Evolutionary conservation across 2,329 filamentous ascomycete genomes (phyloP), one percentile per base, ranked within the genome.

Genomic region (Colletotrichum spaethianum): DNA sequence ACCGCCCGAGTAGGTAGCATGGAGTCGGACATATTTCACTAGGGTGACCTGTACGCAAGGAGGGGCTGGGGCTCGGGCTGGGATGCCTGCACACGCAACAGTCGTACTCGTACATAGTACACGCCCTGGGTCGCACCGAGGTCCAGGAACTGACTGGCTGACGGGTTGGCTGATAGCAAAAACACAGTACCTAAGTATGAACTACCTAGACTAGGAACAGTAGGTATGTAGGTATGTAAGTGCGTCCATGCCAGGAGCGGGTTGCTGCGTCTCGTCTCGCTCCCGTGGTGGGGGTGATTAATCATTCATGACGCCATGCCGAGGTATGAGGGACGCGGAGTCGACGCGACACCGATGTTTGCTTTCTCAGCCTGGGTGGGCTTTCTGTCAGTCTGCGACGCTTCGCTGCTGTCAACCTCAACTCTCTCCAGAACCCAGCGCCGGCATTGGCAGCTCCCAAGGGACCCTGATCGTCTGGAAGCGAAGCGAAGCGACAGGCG

Each of bases 301-400:
- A 40, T 59, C 44, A 44, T 28, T 5, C 36, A 59, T 72, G 69
- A 72, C 69, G 69, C 59, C 59, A 72, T 72, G 69, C 64, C 69
- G 69, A 72, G 69, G 69, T 31, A 69, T 61, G 55, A 67, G 63
- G 28, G 44, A 46, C 48, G 26, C 48, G 26, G 16, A 28, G 23
- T 28, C 5, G 23, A 52, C 48, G 14, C 12, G 48, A 42, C 40
- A 18, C 40, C 40, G 40, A 42, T 18, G 6, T 16, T 14, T 42
- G 11, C 26, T 52, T 26, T 31, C 56, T 33, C 26, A 31, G 26
- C 40, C 14, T 14, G 28, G 33, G 11, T 5, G 33, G 11, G 33
- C 33, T 36, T 7, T 36, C n/a, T 33, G 11, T 1, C 33, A 26
- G n/a, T 40, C 55, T 6, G 6, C 20, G 12, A 26, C 2, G 55